phyloP scores from a whole-genome alignment of 2,329 filamentous ascomycete species.

The Monilinia vaccinii-corymbosi region DNA sequence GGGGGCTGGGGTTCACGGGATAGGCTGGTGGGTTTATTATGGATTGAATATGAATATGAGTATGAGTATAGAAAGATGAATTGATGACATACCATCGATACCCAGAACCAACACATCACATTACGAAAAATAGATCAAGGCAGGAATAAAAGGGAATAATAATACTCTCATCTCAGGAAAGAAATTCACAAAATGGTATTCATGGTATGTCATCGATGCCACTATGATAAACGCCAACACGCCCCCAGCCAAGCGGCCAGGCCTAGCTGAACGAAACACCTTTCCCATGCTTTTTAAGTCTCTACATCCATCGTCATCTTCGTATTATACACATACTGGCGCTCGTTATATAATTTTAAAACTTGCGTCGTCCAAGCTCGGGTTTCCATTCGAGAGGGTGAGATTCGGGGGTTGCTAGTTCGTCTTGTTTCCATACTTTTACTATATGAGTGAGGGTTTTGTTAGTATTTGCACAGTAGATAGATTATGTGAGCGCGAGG shows the following conservation, averaged over 20 bases:
- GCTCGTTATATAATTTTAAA: background rate
- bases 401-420: conserved; percentile 79
- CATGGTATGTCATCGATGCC: background rate
- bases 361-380: conserved; percentile 63
- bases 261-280: background rate
- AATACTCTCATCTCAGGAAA: background rate
- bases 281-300: background rate
- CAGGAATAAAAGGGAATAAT: too few relatives aligned
- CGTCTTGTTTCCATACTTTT: conserved; percentile 95
- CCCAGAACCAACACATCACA: background rate
- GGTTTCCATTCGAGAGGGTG: conserved; percentile 93
- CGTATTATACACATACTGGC: background rate
- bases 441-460: conserved; percentile 37
- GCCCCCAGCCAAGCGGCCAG: background rate
- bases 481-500: background rate
- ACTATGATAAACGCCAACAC: background rate
- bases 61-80: background rate
- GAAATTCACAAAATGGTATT: background rate
- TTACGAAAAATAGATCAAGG: background rate
- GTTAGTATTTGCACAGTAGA: conserved; percentile 23
- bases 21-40: background rate
- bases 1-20: conserved; percentile 35
- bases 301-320: background rate
- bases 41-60: background rate
- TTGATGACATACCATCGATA: background rate